Conservation (phyloP, 257 asterid species). For the Fraxinus americana region DNA sequence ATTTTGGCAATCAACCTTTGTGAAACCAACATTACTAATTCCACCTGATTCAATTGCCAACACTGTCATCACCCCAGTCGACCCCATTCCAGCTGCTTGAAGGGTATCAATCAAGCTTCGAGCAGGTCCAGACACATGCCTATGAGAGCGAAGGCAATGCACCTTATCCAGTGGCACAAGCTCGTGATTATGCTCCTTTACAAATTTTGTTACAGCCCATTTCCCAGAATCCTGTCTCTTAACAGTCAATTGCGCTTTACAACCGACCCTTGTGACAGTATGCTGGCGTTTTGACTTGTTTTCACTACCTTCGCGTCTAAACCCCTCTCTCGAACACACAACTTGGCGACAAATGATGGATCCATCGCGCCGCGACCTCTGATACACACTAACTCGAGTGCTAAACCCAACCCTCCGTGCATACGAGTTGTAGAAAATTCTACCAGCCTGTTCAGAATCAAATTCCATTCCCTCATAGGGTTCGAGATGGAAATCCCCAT, state of each 20-base stretch:
- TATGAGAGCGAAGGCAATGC: conserved; percentile 87
- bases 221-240: conserved; percentile 90
- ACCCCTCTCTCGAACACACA: neutral
- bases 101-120: conserved; percentile 88
- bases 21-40: conserved; percentile 89
- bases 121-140: conserved; percentile 95
- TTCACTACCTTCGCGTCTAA: neutral
- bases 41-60: conserved; percentile 93
- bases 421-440: conserved; percentile 85
- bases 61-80: conserved; percentile 92
- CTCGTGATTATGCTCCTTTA: conserved; percentile 90
- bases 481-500: conserved; percentile 76
- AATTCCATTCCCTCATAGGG: conserved; percentile 93
- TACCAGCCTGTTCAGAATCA: conserved; percentile 96
- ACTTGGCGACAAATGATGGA: conserved; percentile 72
- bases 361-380: conserved; percentile 93
- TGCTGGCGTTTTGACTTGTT: conserved; percentile 74
- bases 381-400: conserved; percentile 93
- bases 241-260: conserved; percentile 87
- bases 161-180: conserved; percentile 93
- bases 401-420: conserved; percentile 94
- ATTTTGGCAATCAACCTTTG: conserved; percentile 94
- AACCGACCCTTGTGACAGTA: conserved; percentile 84
- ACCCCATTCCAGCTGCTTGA: conserved; percentile 99
- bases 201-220: conserved; percentile 76